Evolutionary conservation across 768 basidiomycete genomes (phyloP).

Genomic region (Pisolithus marmoratus): DNA sequence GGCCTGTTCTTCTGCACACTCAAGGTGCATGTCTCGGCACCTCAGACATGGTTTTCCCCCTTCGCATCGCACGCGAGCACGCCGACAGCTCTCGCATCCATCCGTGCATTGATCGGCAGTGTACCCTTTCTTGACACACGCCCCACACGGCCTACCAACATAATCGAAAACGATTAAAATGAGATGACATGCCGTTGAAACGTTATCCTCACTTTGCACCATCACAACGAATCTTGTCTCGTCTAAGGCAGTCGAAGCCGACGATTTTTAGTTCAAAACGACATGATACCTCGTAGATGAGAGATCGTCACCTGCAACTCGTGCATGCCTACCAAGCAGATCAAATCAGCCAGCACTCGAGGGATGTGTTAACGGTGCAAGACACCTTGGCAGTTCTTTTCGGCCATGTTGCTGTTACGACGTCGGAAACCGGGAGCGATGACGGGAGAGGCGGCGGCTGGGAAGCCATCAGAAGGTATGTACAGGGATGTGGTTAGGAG

Average conservation of each 20-base stretch:
- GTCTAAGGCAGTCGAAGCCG: conserved; percentile 28
- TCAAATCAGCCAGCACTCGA: background rate
- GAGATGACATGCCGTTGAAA: background rate
- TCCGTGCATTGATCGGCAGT: conserved; percentile 49
- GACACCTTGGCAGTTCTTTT: conserved; percentile 47
- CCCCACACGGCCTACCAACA: conserved; percentile 46
- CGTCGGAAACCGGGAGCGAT: conserved; percentile 49
- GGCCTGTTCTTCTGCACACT: conserved; percentile 43
- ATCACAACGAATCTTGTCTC: conserved; percentile 60
- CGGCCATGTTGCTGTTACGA: conserved; percentile 41
- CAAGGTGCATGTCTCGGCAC: conserved; percentile 30
- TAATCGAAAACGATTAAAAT: background rate
- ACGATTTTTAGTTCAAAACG: conserved; percentile 2
- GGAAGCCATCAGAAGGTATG: conserved; percentile 26
- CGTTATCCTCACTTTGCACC: conserved; percentile 39
- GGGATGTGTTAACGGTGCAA: conserved; percentile 2
- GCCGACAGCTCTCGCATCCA: conserved; percentile 56
- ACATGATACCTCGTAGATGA: background rate
- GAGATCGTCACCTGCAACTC: conserved; percentile 42
- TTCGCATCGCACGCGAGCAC: conserved; percentile 40
- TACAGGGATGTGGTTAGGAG: conserved; percentile 22
- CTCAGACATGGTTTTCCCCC: conserved; percentile 33
- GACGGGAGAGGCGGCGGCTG: conserved; percentile 29
- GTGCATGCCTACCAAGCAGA: conserved; percentile 46
- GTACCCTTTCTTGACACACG: conserved; percentile 52